A percentile compares a stretch with the other conserved stretches of the same genome.
Conservation (phyloP, 495 filamentous ascomycete genomes). For the Amphirosellinia nigrospora region DNA sequence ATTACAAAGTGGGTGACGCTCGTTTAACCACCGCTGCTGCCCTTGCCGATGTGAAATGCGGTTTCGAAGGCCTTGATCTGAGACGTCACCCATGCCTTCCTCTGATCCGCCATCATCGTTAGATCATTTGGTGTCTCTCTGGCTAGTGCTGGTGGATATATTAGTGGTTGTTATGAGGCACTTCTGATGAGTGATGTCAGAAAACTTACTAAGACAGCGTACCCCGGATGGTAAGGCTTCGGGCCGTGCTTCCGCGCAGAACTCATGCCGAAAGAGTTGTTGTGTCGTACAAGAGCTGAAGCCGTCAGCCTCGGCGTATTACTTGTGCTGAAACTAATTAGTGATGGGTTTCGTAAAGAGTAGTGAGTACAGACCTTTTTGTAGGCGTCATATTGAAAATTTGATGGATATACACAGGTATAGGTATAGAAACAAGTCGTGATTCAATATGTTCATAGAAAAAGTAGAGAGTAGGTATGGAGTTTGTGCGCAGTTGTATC, state of each 20-base stretch:
- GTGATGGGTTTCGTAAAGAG: neutral
- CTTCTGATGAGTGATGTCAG: neutral
- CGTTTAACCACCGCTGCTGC: neutral
- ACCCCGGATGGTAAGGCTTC: neutral
- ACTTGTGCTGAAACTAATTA: neutral
- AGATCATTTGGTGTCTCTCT: neutral
- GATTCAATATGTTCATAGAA: neutral
- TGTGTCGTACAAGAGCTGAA: neutral
- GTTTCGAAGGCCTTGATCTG: constrained; percentile 7
- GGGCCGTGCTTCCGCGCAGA: too few species aligned
- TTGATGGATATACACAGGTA: neutral
- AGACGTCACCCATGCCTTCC: neutral
- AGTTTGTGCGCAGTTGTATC: neutral
- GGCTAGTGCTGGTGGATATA: neutral
- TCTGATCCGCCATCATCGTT: neutral
- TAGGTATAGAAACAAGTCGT: neutral
- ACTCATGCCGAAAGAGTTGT: neutral
- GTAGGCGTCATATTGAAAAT: neutral
- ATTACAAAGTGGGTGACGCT: neutral
- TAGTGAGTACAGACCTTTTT: neutral
- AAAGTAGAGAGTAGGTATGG: neutral
- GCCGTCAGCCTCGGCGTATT: neutral
- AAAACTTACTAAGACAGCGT: neutral
- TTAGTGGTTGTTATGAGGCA: neutral
- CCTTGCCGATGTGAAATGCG: neutral